Evolutionary conservation across 768 basidiomycete species (phyloP), one percentile per base, ranked within the genome.

Genomic region (Russula olivacea): DNA sequence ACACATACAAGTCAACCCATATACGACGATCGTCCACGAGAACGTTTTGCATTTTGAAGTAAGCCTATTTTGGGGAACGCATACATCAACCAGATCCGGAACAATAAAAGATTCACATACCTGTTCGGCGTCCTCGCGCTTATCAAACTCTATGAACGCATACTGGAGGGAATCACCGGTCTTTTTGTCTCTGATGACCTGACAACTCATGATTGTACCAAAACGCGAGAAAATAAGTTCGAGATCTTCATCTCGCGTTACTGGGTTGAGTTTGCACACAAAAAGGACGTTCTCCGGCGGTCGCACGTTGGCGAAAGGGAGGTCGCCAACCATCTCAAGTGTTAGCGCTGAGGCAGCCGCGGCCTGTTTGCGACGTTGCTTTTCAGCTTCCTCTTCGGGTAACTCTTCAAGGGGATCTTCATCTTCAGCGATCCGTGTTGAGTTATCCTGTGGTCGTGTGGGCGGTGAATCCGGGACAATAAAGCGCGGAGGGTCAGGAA

Each of bases 31-130:
- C 97, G 71, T 99, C 97, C 14, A 99, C 90, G 12, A 99, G 78
- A 0, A 98, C 97, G 69, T 98, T 98, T 73, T 98, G 97, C 97
- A 99, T 99, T 74, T 98, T 99, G 78, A 98, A 95, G 74, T 98
- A 99, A 10, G 93, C 97, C 89, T 94, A 67, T 28, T 56, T 10
- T 47, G 3, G 21, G n/a, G 30, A 5, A 38, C 17, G 14, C 30
- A 40, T 25, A 32, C 49, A 55, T 32, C 25, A 32, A 34, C 6
- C 38, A 40, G n/a, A 45, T 43, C 1, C 4, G 9, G 17, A 45
- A 21, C 43, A 40, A 45, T n/a, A 23, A 11, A 36, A 11, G 23
- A 23, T 28, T 7, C 21, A 69, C 81, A 63, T 66, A 91, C 93
- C 85, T 93, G 89, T 74, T 99, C 96, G 9, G 96, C 94, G 41